These are phyloP conservation scores for Citrus australasica DNA, from an alignment of 345 rosid species.

Conservation along the genomic window DNA sequence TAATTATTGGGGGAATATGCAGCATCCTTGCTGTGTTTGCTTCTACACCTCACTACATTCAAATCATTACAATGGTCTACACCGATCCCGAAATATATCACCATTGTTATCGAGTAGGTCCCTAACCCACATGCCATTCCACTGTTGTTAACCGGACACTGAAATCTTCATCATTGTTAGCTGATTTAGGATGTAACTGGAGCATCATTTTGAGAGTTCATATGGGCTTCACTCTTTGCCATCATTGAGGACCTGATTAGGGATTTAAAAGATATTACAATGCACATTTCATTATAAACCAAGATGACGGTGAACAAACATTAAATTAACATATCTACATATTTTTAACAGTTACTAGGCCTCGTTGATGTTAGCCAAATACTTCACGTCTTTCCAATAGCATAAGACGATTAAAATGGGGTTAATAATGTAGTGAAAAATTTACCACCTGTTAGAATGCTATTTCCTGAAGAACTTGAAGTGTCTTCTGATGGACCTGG, in stretches of 20 bases:
- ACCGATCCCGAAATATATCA: conserved; percentile 11
- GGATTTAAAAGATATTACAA: not conserved
- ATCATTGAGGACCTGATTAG: conserved; percentile 33
- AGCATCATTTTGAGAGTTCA: conserved; percentile 10
- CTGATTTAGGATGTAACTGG: conserved; percentile 21
- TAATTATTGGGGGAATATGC: conserved; percentile 29
- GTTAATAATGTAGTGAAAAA: not conserved
- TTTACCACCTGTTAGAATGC: conserved; percentile 49
- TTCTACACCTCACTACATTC: conserved; percentile 43
- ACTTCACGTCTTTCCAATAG: not conserved
- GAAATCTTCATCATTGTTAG: conserved; percentile 34
- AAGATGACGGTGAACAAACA: not conserved
- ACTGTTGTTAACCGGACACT: conserved; percentile 25
- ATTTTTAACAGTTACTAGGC: not conserved
- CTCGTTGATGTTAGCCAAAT: not conserved
- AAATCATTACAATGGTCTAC: conserved; percentile 38
- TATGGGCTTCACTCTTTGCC: conserved; percentile 18
- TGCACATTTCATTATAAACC: not conserved
- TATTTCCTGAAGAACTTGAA: conserved; percentile 77
- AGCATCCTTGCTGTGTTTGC: conserved; percentile 62
- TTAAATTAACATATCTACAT: not conserved
- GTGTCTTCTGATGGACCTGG: conserved; percentile 89
- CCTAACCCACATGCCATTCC: conserved; percentile 21
- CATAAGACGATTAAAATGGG: not conserved
- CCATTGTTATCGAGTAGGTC: conserved; percentile 9